Evolutionary conservation across 768 basidiomycete genomes (phyloP).

Genomic region (Agrocybe pediades): DNA sequence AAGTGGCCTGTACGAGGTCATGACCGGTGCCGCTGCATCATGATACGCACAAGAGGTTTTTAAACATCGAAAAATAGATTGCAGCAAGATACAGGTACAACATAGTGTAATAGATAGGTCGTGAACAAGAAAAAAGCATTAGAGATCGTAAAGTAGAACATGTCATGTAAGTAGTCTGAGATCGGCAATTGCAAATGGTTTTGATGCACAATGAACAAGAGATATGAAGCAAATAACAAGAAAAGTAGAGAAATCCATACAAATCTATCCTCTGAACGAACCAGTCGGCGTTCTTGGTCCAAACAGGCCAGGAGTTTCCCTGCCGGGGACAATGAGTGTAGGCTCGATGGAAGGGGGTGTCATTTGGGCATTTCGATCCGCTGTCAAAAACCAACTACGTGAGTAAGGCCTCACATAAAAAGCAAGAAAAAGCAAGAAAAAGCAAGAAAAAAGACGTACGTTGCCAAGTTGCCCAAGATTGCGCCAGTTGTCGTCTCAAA

Average conservation of each 20-base stretch:
- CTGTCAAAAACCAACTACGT: conserved; percentile 34
- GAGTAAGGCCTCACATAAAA: neutral
- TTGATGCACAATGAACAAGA: no score
- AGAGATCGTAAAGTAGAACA: neutral
- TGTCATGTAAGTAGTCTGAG: conserved; percentile 1
- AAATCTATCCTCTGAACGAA: conserved; percentile 12
- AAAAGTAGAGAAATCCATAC: neutral
- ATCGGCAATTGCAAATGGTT: no score
- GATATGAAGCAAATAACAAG: neutral
- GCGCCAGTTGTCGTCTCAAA: conserved; percentile 41
- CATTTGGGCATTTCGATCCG: conserved; percentile 56
- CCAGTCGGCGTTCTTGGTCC: conserved; percentile 48
- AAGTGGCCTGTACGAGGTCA: conserved; percentile 71
- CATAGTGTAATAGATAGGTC: neutral
- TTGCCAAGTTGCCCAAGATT: conserved; percentile 68
- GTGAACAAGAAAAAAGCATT: neutral
- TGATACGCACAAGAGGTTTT: neutral
- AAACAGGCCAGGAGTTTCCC: conserved; percentile 68
- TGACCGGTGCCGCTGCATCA: conserved; percentile 38
- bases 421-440: neutral
- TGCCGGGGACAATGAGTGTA: conserved; percentile 60
- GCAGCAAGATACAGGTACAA: neutral
- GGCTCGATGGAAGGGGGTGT: conserved; percentile 65
- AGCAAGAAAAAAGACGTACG: conserved; percentile 43
- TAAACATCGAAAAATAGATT: conserved; percentile 1